These are phyloP conservation scores for Fusarium goolgardi DNA, from an alignment of 2,329 filamentous ascomycete genomes.

Conservation along the genomic window DNA sequence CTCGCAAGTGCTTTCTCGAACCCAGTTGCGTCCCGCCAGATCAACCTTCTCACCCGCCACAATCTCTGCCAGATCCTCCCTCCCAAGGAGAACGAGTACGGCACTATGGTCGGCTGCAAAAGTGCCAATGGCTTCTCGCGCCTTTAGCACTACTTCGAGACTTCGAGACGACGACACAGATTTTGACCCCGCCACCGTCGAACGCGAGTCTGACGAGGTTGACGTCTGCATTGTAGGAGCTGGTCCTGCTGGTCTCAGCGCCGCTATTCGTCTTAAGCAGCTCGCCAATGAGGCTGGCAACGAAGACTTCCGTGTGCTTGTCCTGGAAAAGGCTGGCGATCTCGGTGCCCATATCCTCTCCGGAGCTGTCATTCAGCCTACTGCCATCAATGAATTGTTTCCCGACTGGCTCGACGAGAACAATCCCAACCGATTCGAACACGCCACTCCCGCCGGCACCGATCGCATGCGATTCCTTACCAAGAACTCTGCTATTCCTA, in stretches of 20 bases:
- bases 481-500: conserved; percentile 78
- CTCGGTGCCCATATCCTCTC: conserved; percentile 95
- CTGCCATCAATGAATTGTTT: conserved; percentile 87
- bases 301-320: conserved; percentile 91
- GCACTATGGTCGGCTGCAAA: conserved; percentile 37
- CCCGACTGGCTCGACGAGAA: conserved; percentile 93
- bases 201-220: conserved; percentile 91
- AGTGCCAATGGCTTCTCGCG: conserved; percentile 44
- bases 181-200: conserved; percentile 75
- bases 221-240: conserved; percentile 97
- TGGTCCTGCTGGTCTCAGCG: conserved; percentile 92
- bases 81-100: conserved; percentile 24
- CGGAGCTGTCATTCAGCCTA: conserved; percentile 93
- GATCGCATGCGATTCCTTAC: conserved; percentile 97
- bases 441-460: conserved; percentile 82
- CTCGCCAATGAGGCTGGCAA: conserved; percentile 94
- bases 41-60: conserved; percentile 41
- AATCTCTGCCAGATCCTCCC: conserved; percentile 31
- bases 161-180: conserved; percentile 57
- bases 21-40: conserved; percentile 46
- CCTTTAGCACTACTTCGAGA: conserved; percentile 53
- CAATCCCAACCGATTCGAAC: conserved; percentile 88
- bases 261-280: conserved; percentile 95
- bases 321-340: conserved; percentile 96
- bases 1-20: conserved; percentile 50